Conservation (phyloP, 495 filamentous ascomycete species). For the Penicillium herquei region DNA sequence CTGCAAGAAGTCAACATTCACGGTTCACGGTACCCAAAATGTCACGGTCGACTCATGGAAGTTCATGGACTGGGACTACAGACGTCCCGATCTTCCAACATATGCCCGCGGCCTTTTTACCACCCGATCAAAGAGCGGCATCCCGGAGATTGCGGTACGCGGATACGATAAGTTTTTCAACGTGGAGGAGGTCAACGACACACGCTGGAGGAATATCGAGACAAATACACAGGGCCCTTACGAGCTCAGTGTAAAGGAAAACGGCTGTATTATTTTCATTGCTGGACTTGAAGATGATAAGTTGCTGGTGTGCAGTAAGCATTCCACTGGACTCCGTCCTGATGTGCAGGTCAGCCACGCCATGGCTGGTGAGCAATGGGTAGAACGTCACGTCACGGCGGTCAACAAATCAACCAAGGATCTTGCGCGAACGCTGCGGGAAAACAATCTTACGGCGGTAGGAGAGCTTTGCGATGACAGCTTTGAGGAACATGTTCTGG, state of each 20-base stretch:
- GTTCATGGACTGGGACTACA: constrained; percentile 94
- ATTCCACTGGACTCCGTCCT: constrained; percentile 77
- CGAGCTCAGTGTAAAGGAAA: constrained; percentile 95
- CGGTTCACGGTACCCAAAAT: constrained; percentile 55
- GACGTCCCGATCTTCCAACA: constrained; percentile 75
- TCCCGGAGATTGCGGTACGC: constrained; percentile 74
- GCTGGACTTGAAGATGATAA: constrained; percentile 84
- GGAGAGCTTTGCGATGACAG: constrained; percentile 94
- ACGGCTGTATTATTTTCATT: constrained; percentile 98
- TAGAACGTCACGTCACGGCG: constrained; percentile 71
- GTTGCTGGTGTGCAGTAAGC: constrained; percentile 94
- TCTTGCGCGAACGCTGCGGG: constrained; percentile 69
- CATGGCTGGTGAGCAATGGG: constrained; percentile 76
- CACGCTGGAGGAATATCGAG: constrained; percentile 78
- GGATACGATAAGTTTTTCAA: constrained; percentile 99
- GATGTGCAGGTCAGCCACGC: constrained; percentile 79
- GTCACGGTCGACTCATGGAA: constrained; percentile 85
- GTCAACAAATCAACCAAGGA: constrained; percentile 75
- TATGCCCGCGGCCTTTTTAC: constrained; percentile 95
- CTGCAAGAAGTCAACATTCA: constrained; percentile 73
- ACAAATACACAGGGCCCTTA: constrained; percentile 81
- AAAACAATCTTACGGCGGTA: constrained; percentile 86
- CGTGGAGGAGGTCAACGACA: constrained; percentile 70
- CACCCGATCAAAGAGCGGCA: constrained; percentile 56
- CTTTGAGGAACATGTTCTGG: constrained; percentile 96